Conservation (phyloP, 106 monocot genomes). For the Cymbidium sinense region DNA sequence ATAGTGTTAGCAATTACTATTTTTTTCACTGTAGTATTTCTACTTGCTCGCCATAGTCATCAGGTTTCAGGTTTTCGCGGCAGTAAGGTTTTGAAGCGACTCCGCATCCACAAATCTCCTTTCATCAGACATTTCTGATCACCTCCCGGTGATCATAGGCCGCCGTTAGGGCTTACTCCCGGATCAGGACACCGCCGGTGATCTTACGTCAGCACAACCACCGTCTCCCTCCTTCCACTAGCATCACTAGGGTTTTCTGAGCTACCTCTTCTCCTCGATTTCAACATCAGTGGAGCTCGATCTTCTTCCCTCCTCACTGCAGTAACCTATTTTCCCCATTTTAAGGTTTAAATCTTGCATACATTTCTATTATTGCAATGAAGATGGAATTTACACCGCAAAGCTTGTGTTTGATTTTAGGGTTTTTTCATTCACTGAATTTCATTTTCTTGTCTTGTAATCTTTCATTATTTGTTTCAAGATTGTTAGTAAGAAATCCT, state of each 20-base stretch:
- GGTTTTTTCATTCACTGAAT: no score
- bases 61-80: background rate
- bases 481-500: no score
- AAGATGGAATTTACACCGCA: no score
- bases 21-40: background rate
- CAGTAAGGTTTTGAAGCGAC: no score
- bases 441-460: no score
- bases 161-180: slow-evolving; percentile 9
- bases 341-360: background rate
- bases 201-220: slow-evolving; percentile 14
- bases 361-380: no score
- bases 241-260: slow-evolving; percentile 11
- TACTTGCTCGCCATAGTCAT: background rate
- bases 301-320: background rate
- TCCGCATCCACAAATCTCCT: no score
- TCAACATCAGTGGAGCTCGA: background rate
- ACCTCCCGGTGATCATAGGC: slow-evolving; percentile 41
- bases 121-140: slow-evolving; percentile 20
- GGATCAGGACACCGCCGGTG: slow-evolving; percentile 23
- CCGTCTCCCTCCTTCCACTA: slow-evolving; percentile 13
- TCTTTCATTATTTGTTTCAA: no score
- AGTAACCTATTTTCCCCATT: slow-evolving; percentile 4
- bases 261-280: background rate
- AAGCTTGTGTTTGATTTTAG: no score
- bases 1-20: background rate